phyloP scores from a whole-genome alignment of 148 eudicot species.

The Arbutus unedo region DNA sequence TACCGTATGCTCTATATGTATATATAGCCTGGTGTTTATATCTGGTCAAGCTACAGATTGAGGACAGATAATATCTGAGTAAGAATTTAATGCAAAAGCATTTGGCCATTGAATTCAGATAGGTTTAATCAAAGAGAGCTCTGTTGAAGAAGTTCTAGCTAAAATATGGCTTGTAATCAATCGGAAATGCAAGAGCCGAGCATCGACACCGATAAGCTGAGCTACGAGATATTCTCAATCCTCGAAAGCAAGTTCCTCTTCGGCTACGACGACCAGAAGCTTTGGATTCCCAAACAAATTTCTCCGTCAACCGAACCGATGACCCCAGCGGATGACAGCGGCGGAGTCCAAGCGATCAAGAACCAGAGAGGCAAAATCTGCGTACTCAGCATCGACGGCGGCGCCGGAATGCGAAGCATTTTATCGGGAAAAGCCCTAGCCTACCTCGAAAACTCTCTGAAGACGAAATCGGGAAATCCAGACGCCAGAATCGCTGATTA shows the following conservation, averaged over 20 bases:
- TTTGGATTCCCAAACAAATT: slow-evolving; percentile 60
- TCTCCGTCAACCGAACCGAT: slow-evolving; percentile 29
- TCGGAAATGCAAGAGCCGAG: slow-evolving; percentile 70
- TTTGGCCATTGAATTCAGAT: too few relatives aligned
- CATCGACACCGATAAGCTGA: slow-evolving; percentile 79
- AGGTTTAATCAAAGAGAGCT: neutral
- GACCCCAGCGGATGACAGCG: slow-evolving; percentile 15
- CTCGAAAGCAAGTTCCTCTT: slow-evolving; percentile 79
- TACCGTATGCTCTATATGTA: too few relatives aligned
- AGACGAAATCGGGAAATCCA: slow-evolving; percentile 59
- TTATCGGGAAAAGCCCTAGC: slow-evolving; percentile 70
- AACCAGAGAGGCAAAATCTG: slow-evolving; percentile 93
- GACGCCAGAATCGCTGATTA: slow-evolving; percentile 80
- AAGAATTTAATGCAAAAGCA: slow-evolving; percentile 10
- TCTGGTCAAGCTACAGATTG: neutral
- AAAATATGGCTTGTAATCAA: slow-evolving; percentile 13
- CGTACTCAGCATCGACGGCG: slow-evolving; percentile 71
- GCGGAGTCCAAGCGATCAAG: slow-evolving; percentile 35
- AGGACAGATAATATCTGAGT: too few relatives aligned
- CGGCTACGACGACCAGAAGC: slow-evolving; percentile 73
- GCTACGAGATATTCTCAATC: slow-evolving; percentile 90
- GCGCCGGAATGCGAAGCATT: slow-evolving; percentile 78
- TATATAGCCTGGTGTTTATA: too few relatives aligned
- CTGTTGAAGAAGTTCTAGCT: neutral
- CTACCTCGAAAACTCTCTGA: slow-evolving; percentile 61